Conservation (phyloP, 768 basidiomycete species). For the Terana coerulea region DNA sequence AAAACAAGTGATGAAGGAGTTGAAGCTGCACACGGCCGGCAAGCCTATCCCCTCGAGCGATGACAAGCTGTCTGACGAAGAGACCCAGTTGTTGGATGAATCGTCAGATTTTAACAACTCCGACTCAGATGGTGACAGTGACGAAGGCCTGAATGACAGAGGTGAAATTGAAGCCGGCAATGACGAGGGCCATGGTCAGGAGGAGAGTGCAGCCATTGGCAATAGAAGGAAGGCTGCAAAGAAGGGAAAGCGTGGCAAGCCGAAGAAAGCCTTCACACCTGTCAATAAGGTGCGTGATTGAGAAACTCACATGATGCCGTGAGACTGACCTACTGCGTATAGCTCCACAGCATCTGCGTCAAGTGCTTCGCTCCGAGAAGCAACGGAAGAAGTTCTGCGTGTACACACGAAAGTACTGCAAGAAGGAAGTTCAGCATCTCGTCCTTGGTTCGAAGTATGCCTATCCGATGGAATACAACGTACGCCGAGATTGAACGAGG, state of each 20-base stretch:
- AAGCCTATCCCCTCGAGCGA: background rate
- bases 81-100: too few relatives aligned
- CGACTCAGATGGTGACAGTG: too few relatives aligned
- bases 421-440: background rate
- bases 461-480: constrained; percentile 7
- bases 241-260: too few relatives aligned
- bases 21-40: background rate
- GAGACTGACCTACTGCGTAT: too few relatives aligned
- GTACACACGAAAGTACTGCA: background rate
- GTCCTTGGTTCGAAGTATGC: constrained; percentile 1
- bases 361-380: background rate
- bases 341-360: constrained; percentile 1
- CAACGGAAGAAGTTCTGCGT: background rate
- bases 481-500: background rate
- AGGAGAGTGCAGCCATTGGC: background rate
- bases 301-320: too few relatives aligned
- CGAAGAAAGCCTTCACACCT: background rate
- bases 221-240: background rate
- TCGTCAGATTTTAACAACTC: too few relatives aligned
- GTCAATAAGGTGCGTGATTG: constrained; percentile 4
- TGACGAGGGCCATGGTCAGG: background rate
- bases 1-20: background rate
- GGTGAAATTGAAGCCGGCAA: background rate
- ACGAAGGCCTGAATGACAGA: too few relatives aligned
- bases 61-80: too few relatives aligned